Conservation (phyloP, 2,329 filamentous ascomycete species). For the Apiospora pterosperma region DNA sequence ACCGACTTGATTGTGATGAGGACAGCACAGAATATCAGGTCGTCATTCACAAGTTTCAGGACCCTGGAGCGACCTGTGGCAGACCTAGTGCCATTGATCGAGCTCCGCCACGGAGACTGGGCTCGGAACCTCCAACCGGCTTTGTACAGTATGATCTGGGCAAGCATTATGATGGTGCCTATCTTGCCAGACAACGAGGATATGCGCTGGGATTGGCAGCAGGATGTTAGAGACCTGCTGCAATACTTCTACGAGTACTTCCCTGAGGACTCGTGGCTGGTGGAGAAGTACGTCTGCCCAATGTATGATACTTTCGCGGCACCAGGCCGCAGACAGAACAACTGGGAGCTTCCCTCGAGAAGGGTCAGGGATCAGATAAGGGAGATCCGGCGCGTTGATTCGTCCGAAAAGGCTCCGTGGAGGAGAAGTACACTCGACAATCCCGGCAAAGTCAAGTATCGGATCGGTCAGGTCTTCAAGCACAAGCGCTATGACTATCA, state of each 20-base stretch:
- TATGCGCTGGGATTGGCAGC: constrained; percentile 49
- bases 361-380: constrained; percentile 33
- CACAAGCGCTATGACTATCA: constrained; percentile 78
- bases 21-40: constrained; percentile 77
- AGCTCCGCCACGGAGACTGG: constrained; percentile 44
- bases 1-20: constrained; percentile 69
- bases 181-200: constrained; percentile 32
- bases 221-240: constrained; percentile 62
- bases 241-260: constrained; percentile 62
- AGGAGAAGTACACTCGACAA: constrained; percentile 26
- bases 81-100: constrained; percentile 34
- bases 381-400: constrained; percentile 43
- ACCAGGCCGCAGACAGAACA: constrained; percentile 24
- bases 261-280: constrained; percentile 68
- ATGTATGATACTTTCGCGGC: constrained; percentile 48
- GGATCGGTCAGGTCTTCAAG: constrained; percentile 78
- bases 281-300: constrained; percentile 65
- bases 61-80: constrained; percentile 33
- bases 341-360: constrained; percentile 30
- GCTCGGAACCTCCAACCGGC: constrained; percentile 54
- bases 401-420: constrained; percentile 29
- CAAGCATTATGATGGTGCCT: constrained; percentile 55
- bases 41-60: constrained; percentile 56
- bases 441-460: constrained; percentile 51
- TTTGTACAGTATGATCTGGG: constrained; percentile 73